Percentiles rank a stretch among this genome's conserved stretches.
These are phyloP conservation scores for Lodderomyces oxycetoniae DNA, from an alignment of 1,139 yeast genomes.

Conservation along the genomic window DNA sequence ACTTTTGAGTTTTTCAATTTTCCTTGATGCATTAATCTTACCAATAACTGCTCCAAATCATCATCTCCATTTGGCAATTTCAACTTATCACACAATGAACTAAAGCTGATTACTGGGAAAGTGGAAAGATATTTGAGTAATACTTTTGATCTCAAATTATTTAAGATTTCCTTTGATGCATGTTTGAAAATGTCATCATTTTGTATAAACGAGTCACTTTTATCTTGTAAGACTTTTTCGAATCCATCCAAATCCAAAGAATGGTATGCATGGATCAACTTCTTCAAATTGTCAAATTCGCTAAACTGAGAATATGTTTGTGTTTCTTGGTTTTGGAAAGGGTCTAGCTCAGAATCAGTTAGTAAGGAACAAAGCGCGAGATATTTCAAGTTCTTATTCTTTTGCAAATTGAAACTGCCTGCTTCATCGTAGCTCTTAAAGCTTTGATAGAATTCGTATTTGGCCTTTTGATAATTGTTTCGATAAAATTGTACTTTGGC, in stretches of 20 bases:
- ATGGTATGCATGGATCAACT: conserved; percentile 21
- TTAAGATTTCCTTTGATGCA: conserved; percentile 25
- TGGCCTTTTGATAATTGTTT: conserved; percentile 57
- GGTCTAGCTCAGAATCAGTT: conserved; percentile 61
- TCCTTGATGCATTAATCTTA: conserved; percentile 43
- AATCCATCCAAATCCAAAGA: conserved; percentile 18
- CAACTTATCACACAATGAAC: not conserved
- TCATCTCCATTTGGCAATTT: conserved; percentile 20
- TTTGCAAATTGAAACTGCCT: conserved; percentile 46
- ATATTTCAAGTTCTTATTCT: conserved; percentile 56
- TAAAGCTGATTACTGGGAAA: conserved; percentile 16
- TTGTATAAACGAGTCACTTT: conserved; percentile 19
- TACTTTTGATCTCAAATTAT: conserved; percentile 30
- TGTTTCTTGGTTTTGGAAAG: conserved; percentile 59
- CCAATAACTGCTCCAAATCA: conserved; percentile 35
- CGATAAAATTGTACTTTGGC: conserved; percentile 64
- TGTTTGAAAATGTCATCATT: conserved; percentile 29
- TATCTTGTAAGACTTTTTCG: conserved; percentile 12
- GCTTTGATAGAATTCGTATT: conserved; percentile 63
- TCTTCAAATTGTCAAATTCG: conserved; percentile 30
- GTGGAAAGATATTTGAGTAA: conserved; percentile 26
- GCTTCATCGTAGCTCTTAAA: conserved; percentile 78
- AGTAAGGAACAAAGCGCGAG: conserved; percentile 60
- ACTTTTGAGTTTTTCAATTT: conserved; percentile 38
- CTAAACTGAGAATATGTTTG: conserved; percentile 37